Evolutionary conservation across 1,284 basidiomycete genomes (phyloP), one percentile per base, ranked within the genome.

Genomic region (Sanghuangporus sanghuang): DNA sequence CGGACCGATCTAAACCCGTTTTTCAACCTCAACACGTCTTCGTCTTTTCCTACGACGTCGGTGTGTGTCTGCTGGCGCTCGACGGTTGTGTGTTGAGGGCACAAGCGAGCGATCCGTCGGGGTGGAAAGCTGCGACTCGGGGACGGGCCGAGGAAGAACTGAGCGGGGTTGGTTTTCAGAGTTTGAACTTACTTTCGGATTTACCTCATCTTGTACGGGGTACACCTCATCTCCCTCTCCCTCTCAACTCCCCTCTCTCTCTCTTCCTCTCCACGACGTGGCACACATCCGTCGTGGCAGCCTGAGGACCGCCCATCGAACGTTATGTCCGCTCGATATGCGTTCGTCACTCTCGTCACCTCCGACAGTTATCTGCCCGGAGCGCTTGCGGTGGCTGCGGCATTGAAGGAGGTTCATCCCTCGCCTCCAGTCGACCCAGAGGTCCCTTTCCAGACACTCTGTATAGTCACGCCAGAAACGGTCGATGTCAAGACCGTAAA

Each of bases 361-460:
- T 92, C 93, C 40, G 89, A 96, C 72, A 81, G 84, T 21, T 99
- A 98, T 77, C 87, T 98, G 53, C 93, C 95, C 44, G 96, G 96
- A 62, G 94, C 92, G 21, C 87, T 98, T 67, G 86, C 92, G 62
- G 80, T 95, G 68, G 90, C 87, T 42, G 90, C 91, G 62, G 92
- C 95, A 44, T 82, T 98, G 68, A 84, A 82, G 63, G 91, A 94
- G 64, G 76, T 95, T 21, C 93, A 95, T 71, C 82, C 84, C 27
- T 71, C 72, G 57, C 82, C 85, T 35, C 72, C 81, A n/a, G 70
- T 72, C 53, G 74, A 76, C 32, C 85, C 85, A 50, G 81, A 90
- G 68, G 78, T 87, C 66, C 75, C 81, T 56, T 96, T 93, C 71
- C 84, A 95, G 70, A 91, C 90, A n/a, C 87, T 95, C 67, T 97